Evolutionary conservation across 2,329 filamentous ascomycete species (phyloP).

Genomic region (Phyllosticta paracitricarpa): DNA sequence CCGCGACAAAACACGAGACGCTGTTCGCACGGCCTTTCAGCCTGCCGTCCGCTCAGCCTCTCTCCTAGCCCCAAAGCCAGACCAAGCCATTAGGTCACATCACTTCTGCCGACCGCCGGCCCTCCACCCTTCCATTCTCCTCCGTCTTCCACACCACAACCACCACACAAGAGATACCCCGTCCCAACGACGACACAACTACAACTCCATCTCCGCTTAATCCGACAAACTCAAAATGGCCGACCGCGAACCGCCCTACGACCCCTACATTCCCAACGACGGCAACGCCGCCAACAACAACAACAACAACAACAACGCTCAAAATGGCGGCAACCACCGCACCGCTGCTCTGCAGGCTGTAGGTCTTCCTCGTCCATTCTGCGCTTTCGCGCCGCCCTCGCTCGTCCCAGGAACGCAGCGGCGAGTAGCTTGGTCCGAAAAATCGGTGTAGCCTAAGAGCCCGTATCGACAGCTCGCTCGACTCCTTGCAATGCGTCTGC

Average conservation of each 20-base stretch:
- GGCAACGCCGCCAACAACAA: constrained; percentile 46
- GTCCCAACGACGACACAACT: constrained; percentile 13
- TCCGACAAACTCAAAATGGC: constrained; percentile 35
- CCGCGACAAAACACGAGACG: neutral
- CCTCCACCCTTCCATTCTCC: constrained; percentile 11
- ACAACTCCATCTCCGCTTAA: constrained; percentile 10
- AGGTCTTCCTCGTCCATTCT: constrained; percentile 36
- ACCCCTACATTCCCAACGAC: constrained; percentile 77
- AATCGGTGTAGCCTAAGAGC: neutral
- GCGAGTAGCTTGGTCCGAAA: neutral
- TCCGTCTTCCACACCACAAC: constrained; percentile 9
- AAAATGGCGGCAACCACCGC: constrained; percentile 47
- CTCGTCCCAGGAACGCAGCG: neutral
- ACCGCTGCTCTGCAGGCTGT: constrained; percentile 75
- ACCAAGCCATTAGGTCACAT: constrained; percentile 17
- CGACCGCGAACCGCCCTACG: constrained; percentile 59
- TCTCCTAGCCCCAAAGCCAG: constrained; percentile 1
- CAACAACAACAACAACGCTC: constrained; percentile 24
- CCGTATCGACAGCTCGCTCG: neutral
- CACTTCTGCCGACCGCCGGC: constrained; percentile 15
- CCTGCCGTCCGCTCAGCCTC: constrained; percentile 9
- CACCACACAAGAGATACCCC: neutral
- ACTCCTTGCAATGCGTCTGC: neutral
- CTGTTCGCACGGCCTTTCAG: neutral
- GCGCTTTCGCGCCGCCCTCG: neutral